Conservation (phyloP, 2,329 filamentous ascomycete species). For the Sporothrix euskadiensis region DNA sequence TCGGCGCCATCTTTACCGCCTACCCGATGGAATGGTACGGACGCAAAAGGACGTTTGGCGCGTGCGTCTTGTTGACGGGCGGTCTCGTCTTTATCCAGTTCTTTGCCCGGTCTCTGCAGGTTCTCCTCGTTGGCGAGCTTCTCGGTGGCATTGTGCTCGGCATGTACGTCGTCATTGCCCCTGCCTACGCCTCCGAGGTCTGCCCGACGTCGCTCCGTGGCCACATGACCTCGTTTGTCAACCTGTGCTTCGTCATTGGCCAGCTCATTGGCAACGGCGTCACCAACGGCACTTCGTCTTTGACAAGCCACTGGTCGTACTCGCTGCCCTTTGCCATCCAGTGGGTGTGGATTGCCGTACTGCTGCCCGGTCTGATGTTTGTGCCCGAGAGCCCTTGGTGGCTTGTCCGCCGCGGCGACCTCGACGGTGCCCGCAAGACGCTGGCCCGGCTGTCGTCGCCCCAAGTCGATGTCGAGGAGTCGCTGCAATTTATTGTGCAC, state of each 20-base stretch:
- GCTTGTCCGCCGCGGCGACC: conserved; percentile 48
- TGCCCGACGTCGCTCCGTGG: conserved; percentile 60
- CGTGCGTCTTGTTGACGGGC: conserved; percentile 48
- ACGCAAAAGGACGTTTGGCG: conserved; percentile 48
- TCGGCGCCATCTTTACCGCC: conserved; percentile 54
- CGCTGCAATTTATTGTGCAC: conserved; percentile 57
- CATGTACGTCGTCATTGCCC: conserved; percentile 59
- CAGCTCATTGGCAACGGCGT: conserved; percentile 57
- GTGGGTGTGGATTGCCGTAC: conserved; percentile 52
- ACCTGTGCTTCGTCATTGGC: conserved; percentile 63
- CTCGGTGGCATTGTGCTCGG: conserved; percentile 62
- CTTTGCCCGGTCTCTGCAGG: conserved; percentile 57
- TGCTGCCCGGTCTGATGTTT: conserved; percentile 49
- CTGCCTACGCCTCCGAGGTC: conserved; percentile 63
- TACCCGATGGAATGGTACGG: conserved; percentile 51
- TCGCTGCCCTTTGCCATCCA: conserved; percentile 52
- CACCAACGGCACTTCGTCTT: conserved; percentile 44
- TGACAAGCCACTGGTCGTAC: conserved; percentile 49
- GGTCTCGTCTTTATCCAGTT: conserved; percentile 63
- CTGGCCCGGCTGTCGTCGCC: conserved; percentile 48
- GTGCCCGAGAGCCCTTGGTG: conserved; percentile 55
- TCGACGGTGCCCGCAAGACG: conserved; percentile 45
- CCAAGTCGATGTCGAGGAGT: conserved; percentile 48
- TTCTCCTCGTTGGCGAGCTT: conserved; percentile 62
- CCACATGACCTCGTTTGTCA: conserved; percentile 60